Conservation (phyloP, 495 filamentous ascomycete species). For the Lineolata rhizophorae region DNA sequence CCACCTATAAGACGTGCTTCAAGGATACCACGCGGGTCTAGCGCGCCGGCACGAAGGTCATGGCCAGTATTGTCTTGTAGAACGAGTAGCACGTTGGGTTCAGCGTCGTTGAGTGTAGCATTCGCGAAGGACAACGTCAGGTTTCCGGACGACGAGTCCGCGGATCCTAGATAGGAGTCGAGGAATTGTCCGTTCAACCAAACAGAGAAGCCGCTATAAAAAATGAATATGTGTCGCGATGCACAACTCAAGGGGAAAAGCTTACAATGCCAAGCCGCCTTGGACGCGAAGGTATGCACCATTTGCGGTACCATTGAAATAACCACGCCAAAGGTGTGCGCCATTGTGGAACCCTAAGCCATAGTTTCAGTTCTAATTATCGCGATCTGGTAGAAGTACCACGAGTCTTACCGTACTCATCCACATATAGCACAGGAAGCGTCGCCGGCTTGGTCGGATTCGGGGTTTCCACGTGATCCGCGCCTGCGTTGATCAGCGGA, state of each 20-base stretch:
- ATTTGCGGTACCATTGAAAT: conserved; percentile 11
- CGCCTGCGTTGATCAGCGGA: too few relatives aligned
- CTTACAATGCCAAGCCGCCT: conserved; percentile 10
- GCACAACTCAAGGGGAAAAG: too few relatives aligned
- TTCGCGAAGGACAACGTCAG: conserved; percentile 12
- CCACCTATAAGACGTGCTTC: conserved; percentile 10
- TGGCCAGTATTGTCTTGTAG: conserved; percentile 16
- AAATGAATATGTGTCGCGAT: too few relatives aligned
- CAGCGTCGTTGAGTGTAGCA: conserved; percentile 4
- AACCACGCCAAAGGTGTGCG: conserved; percentile 14
- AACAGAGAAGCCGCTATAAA: conserved; percentile 13
- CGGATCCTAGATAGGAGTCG: conserved; percentile 11
- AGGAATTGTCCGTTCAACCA: conserved; percentile 16
- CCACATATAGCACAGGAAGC: conserved; percentile 14
- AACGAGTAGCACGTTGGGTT: conserved; percentile 14
- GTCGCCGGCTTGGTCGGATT: conserved; percentile 14
- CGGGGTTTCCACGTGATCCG: conserved; percentile 10
- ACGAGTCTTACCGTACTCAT: too few relatives aligned
- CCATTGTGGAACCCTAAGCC: conserved; percentile 15
- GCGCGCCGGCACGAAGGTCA: conserved; percentile 8
- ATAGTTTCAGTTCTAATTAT: too few relatives aligned
- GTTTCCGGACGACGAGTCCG: conserved; percentile 5
- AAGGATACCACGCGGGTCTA: conserved; percentile 15
- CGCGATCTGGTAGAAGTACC: too few relatives aligned
- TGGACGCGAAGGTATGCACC: conserved; percentile 11